These are phyloP conservation scores for Tulasnella calospora DNA, from an alignment of 768 basidiomycete species.

Conservation along the genomic window DNA sequence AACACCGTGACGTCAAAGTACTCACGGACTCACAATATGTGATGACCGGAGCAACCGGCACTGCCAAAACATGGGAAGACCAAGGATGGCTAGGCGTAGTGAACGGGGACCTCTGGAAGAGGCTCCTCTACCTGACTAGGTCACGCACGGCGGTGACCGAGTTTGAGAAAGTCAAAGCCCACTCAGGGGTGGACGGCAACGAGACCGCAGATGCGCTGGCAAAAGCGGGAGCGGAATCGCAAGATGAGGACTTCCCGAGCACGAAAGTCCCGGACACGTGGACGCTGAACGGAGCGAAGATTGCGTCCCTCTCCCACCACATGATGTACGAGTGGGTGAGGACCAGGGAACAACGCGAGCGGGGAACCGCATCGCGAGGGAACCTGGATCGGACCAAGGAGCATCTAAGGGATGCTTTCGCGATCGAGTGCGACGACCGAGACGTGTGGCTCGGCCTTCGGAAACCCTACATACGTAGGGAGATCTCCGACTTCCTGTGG, in stretches of 20 bases:
- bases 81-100: not conserved
- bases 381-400: too few species aligned
- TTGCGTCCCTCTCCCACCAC: not conserved
- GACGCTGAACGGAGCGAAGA: not conserved
- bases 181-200: not conserved
- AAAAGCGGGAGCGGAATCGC: not conserved
- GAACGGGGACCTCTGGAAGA: not conserved
- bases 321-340: not conserved
- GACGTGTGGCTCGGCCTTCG: not conserved
- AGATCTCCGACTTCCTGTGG: slow-evolving; percentile 11
- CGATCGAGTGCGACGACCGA: too few species aligned
- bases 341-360: not conserved
- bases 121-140: not conserved
- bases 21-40: slow-evolving; percentile 6
- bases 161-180: slow-evolving; percentile 8
- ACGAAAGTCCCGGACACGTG: not conserved
- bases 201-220: not conserved
- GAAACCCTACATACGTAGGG: not conserved
- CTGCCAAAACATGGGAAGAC: not conserved
- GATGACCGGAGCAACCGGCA: not conserved
- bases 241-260: not conserved
- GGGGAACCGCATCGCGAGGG: not conserved
- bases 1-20: not conserved
- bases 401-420: not conserved
- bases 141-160: not conserved